phyloP scores from a whole-genome alignment of 1,139 yeast species.

The Saccharomyces hybrid region DNA sequence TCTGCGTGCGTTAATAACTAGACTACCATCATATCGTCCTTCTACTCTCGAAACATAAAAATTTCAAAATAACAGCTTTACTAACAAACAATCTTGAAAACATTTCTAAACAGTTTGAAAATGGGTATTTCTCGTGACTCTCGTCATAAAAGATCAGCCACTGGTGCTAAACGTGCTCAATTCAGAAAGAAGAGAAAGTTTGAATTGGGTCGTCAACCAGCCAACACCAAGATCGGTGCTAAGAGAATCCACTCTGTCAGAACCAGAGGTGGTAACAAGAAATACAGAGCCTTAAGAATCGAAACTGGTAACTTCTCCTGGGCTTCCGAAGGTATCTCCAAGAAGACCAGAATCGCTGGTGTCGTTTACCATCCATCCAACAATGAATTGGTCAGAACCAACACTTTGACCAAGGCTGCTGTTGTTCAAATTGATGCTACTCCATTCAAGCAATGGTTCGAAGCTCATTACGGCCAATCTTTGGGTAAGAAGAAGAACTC shows the following conservation, averaged over 20 bases:
- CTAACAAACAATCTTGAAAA: neutral
- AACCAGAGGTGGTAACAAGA: conserved; percentile 99
- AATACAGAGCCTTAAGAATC: conserved; percentile 98
- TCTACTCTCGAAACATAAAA: neutral
- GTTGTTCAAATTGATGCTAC: conserved; percentile 99
- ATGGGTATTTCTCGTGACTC: conserved; percentile 99
- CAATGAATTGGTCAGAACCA: conserved; percentile 99
- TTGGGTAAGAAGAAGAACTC: conserved; percentile 63
- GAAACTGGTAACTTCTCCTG: conserved; percentile 99
- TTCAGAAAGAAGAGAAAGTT: conserved; percentile 99
- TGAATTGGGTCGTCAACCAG: conserved; percentile 99
- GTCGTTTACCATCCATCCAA: conserved; percentile 99
- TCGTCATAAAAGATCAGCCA: conserved; percentile 99
- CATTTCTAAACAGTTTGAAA: conserved; percentile 26
- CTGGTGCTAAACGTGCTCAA: conserved; percentile 99
- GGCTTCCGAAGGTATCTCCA: conserved; percentile 97
- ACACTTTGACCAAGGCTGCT: conserved; percentile 98
- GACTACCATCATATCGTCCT: neutral
- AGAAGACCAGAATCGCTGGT: conserved; percentile 97
- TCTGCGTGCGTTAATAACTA: too few species aligned
- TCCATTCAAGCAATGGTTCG: conserved; percentile 99
- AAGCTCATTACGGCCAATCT: conserved; percentile 91
- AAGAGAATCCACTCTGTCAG: conserved; percentile 98
- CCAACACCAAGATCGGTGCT: conserved; percentile 97
- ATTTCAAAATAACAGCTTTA: neutral